Conservation (phyloP, 768 basidiomycete species). For the Suillus fuscotomentosus region DNA sequence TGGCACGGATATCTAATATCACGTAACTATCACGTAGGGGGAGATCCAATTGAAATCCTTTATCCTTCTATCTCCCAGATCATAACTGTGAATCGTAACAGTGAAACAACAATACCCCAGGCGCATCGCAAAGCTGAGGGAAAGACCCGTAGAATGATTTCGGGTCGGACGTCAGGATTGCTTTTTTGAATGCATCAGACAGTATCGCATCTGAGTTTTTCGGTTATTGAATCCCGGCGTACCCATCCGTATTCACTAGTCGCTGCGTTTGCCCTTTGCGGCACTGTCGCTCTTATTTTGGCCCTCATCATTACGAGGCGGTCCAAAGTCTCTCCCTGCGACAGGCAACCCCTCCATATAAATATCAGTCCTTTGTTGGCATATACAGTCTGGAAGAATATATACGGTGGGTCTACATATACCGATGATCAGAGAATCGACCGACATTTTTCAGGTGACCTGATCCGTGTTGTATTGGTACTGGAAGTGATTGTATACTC, state of each 20-base stretch:
- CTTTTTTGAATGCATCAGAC: neutral
- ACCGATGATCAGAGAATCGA: no score
- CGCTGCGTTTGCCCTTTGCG: neutral
- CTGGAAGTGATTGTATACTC: conserved; percentile 2
- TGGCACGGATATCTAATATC: neutral
- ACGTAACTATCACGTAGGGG: neutral
- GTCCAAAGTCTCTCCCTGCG: conserved; percentile 27
- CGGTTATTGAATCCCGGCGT: neutral
- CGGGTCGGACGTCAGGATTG: neutral
- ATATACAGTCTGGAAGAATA: conserved; percentile 28
- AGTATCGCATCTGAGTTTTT: neutral
- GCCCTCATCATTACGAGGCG: conserved; percentile 1
- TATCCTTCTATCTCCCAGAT: neutral
- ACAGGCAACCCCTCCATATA: conserved; percentile 26
- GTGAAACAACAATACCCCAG: neutral
- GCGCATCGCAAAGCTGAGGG: neutral
- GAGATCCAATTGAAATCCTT: neutral
- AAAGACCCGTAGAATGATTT: neutral
- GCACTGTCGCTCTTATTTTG: neutral
- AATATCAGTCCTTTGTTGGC: conserved; percentile 30
- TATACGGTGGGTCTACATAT: conserved; percentile 24
- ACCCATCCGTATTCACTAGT: neutral
- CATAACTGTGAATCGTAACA: neutral
- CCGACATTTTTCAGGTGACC: neutral
- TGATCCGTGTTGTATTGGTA: neutral